phyloP scores from a whole-genome alignment of 2,329 filamentous ascomycete genomes.

The Ophiostoma piceae region DNA sequence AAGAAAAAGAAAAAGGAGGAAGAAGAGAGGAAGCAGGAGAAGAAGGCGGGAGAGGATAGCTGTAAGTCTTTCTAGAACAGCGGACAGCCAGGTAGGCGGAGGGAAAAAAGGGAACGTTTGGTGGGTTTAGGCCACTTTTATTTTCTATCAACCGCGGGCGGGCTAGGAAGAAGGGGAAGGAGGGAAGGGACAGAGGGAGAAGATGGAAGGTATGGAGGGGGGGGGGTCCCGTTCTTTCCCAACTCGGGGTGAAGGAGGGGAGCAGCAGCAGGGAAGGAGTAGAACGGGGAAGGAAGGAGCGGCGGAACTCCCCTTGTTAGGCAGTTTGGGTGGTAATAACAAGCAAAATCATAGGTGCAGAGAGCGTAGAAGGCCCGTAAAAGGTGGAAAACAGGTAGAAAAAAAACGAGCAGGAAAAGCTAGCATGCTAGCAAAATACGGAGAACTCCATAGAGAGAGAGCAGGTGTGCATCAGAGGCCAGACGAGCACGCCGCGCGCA shows the following conservation, averaged over 20 bases:
- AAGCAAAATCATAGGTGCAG: background rate
- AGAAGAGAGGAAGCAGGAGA: conserved; percentile 28
- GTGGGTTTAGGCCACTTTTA: conserved; percentile 23
- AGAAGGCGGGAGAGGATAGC: conserved; percentile 5
- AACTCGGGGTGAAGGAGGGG: conserved; percentile 14
- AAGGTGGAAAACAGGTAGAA: background rate
- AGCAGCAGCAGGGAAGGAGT: conserved; percentile 11
- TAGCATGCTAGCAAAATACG: background rate
- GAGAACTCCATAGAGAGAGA: background rate
- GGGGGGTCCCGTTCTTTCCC: background rate
- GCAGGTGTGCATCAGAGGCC: background rate
- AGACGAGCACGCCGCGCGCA: background rate
- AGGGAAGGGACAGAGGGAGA: conserved; percentile 15
- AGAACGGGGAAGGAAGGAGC: conserved; percentile 12
- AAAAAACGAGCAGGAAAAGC: background rate
- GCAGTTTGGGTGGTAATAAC: background rate
- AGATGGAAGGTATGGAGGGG: conserved; percentile 12
- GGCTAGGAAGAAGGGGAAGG: conserved; percentile 22
- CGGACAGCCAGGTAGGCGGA: conserved; percentile 14
- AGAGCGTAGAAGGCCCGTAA: background rate
- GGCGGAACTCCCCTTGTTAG: background rate
- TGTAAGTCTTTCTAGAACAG: conserved; percentile 9
- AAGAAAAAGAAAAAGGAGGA: background rate
- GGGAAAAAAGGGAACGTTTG: conserved; percentile 27
- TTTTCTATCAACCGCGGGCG: conserved; percentile 19